These are phyloP conservation scores for Yarrowia hollandica DNA, from an alignment of 805 yeast species.

Conservation along the genomic window DNA sequence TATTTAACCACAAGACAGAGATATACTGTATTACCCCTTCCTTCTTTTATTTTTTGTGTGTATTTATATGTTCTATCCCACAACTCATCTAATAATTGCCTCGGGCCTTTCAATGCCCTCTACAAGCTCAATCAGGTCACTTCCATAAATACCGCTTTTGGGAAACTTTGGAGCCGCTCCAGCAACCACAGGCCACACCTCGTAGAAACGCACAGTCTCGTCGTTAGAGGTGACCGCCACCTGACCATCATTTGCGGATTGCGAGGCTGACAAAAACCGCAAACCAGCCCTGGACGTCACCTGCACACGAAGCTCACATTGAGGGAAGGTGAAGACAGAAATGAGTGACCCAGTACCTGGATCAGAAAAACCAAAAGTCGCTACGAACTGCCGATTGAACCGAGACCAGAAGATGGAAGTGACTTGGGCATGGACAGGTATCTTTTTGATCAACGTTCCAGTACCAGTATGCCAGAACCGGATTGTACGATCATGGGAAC, in stretches of 20 bases:
- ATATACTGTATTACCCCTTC: background rate
- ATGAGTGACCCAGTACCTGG: slow-evolving; percentile 53
- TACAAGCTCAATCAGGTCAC: slow-evolving; percentile 27
- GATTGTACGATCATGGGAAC: slow-evolving; percentile 74
- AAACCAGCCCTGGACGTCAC: slow-evolving; percentile 54
- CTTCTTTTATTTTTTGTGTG: background rate
- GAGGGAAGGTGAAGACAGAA: slow-evolving; percentile 67
- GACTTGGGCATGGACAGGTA: slow-evolving; percentile 67
- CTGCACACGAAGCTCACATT: slow-evolving; percentile 50
- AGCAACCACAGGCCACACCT: slow-evolving; percentile 55
- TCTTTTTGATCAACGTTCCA: slow-evolving; percentile 65
- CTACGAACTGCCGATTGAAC: slow-evolving; percentile 62
- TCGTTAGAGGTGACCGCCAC: slow-evolving; percentile 78
- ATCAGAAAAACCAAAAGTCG: slow-evolving; percentile 80
- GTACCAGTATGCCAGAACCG: slow-evolving; percentile 83
- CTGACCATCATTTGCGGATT: slow-evolving; percentile 62
- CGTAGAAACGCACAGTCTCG: slow-evolving; percentile 71
- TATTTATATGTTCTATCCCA: background rate
- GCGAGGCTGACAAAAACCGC: slow-evolving; percentile 64
- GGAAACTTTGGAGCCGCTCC: slow-evolving; percentile 15
- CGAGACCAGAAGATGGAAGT: slow-evolving; percentile 79
- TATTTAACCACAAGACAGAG: too few species aligned
- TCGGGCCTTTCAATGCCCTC: slow-evolving; percentile 36
- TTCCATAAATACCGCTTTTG: slow-evolving; percentile 26
- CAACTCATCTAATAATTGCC: slow-evolving; percentile 35